Percentiles rank a stretch among this genome's conserved stretches.
These are phyloP conservation scores for Colletotrichum magnum DNA, from an alignment of 2,329 filamentous ascomycete species.

Conservation along the genomic window DNA sequence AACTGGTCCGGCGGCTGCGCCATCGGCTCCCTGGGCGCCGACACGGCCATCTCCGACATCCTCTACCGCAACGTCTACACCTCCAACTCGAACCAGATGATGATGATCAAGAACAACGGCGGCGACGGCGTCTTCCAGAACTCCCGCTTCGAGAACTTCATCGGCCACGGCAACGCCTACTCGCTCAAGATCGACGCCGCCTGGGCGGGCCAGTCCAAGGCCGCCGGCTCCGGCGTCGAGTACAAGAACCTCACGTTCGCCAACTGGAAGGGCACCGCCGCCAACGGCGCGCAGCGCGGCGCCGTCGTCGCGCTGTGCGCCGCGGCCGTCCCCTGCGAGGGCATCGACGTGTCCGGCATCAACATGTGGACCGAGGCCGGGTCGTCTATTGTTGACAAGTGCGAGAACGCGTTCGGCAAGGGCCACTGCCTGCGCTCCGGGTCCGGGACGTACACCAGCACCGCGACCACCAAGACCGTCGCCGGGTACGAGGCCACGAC, in stretches of 20 bases:
- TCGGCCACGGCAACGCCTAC: conserved; percentile 72
- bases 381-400: conserved; percentile 57
- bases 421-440: conserved; percentile 55
- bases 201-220: conserved; percentile 60
- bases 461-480: conserved; percentile 33
- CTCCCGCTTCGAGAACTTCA: conserved; percentile 69
- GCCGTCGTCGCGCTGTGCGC: conserved; percentile 69
- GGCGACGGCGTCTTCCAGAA: conserved; percentile 67
- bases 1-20: conserved; percentile 73
- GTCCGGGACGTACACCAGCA: conserved; percentile 31
- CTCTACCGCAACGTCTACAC: conserved; percentile 72
- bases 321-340: conserved; percentile 64
- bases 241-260: conserved; percentile 66
- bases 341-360: conserved; percentile 65
- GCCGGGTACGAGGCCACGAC: conserved; percentile 25
- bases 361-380: conserved; percentile 66
- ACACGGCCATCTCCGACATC: conserved; percentile 65
- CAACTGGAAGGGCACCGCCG: conserved; percentile 69
- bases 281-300: conserved; percentile 63
- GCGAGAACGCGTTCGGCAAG: conserved; percentile 63
- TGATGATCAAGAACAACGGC: conserved; percentile 74
- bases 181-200: conserved; percentile 68
- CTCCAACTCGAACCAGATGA: conserved; percentile 72
- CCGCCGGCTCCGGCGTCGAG: conserved; percentile 64
- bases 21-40: conserved; percentile 67